Evolutionary conservation across 1,284 basidiomycete genomes (phyloP), one percentile per base, ranked within the genome.

Genomic region (Trichosporon sp.): DNA sequence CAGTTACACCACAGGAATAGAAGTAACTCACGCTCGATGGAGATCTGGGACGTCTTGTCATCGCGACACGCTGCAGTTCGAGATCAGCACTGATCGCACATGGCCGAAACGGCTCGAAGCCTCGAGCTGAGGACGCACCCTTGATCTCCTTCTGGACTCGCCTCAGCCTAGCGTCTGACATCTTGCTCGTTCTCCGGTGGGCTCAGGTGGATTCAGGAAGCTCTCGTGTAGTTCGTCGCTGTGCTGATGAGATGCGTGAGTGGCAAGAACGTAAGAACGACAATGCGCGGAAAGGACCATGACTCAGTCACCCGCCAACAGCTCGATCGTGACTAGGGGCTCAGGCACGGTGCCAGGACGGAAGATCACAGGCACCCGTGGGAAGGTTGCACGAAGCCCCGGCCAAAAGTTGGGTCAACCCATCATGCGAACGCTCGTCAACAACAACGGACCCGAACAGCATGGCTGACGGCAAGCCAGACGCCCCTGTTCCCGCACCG

Each of bases 61-160:
- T 91, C 37, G 48, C 68, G 64, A 56, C 68, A 69, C 14, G 68
- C 69, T 71, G 72, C 19, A 63, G 11, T n/a, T 48, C 38, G 48
- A 54, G 63, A 26, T 63, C 59, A 63, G 59, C 59, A 63, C 31
- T 35, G 31, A 21, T 46, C 26, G 43, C n/a, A 40, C 31, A 65
- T 54, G 32, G 14, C 16, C 19, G 68, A 31, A 54, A 19, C 51
- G 51, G 51, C 19, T 10, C 14, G 51, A 54, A 54, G 19, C 14
- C 4, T 46, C 66, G 16, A 26, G 2, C 16, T 11, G 26, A 31
- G 48, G 16, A 68, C 67, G 19, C 31, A 92, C 93, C 93, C 78
- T 89, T 84, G 75, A 96, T 95, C 86, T 96, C 95, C 86, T 96
- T 96, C 85, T 93, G 93, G 43, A 97, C 91, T 78, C 94, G 87